These are phyloP conservation scores for Starmerella vitae DNA, from an alignment of 805 yeast species.

Conservation along the genomic window DNA sequence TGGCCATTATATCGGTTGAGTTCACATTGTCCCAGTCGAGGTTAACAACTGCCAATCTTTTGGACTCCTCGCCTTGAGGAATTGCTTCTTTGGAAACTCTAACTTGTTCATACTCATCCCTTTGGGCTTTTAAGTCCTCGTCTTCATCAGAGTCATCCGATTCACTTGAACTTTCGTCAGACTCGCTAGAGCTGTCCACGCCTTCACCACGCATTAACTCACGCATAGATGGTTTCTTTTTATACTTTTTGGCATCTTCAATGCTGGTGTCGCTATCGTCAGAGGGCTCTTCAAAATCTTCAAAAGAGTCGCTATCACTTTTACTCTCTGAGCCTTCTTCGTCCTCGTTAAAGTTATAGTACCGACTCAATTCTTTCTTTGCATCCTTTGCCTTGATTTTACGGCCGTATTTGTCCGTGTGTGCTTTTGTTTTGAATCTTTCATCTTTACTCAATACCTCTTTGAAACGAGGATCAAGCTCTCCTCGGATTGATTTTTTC, in stretches of 20 bases:
- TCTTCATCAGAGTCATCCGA: constrained; percentile 14
- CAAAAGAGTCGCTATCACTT: constrained; percentile 9
- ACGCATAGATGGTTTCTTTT: constrained; percentile 8
- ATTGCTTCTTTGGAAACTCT: constrained; percentile 33
- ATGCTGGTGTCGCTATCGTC: constrained; percentile 12
- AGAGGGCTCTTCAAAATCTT: constrained; percentile 17
- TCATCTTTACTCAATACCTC: constrained; percentile 45
- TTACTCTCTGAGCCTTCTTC: constrained; percentile 22
- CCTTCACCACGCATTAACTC: constrained; percentile 22
- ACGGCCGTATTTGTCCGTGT: constrained; percentile 81
- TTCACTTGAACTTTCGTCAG: constrained; percentile 9
- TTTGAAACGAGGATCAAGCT: constrained; percentile 77
- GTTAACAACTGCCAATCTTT: constrained; percentile 78
- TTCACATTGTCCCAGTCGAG: constrained; percentile 95
- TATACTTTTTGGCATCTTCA: constrained; percentile 7
- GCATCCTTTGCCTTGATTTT: constrained; percentile 37
- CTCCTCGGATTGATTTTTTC: constrained; percentile 53
- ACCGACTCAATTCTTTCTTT: constrained; percentile 47
- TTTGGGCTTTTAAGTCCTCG: constrained; percentile 9
- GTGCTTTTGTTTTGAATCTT: constrained; percentile 43
- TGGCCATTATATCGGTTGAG: constrained; percentile 76
- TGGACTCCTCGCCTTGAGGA: constrained; percentile 78
- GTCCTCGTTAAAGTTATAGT: constrained; percentile 41
- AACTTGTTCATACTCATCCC: constrained; percentile 28
- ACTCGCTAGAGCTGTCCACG: background rate